A percentile compares a stretch with the other conserved stretches of the same genome.
phyloP scores from a whole-genome alignment of 208 protist genomes.

The Leishmania aethiopica region DNA sequence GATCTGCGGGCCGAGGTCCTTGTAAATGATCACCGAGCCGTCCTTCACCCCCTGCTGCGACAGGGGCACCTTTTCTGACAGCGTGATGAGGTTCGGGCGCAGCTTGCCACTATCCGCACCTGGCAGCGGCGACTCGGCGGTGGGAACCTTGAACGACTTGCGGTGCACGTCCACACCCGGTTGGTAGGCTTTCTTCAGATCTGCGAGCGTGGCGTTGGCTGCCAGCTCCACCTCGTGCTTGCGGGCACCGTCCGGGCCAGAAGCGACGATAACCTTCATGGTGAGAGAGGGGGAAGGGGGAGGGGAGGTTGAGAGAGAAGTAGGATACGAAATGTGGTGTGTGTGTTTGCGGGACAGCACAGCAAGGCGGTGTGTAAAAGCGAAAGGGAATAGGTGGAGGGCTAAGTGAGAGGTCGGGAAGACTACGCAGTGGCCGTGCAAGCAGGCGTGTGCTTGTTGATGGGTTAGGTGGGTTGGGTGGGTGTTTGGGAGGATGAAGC shows the following conservation, averaged over 20 bases:
- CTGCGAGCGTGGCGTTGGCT: constrained; percentile 58
- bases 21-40: constrained; percentile 74
- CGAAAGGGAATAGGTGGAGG: not conserved
- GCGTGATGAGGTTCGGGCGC: constrained; percentile 52
- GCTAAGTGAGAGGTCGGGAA: not conserved
- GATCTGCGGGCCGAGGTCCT: constrained; percentile 94
- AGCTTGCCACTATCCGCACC: constrained; percentile 40
- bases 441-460: constrained; percentile 3
- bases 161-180: constrained; percentile 61
- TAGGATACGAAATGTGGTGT: not conserved
- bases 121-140: constrained; percentile 20
- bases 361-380: not conserved
- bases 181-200: constrained; percentile 73
- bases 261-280: constrained; percentile 82
- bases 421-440: not conserved
- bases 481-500: not conserved
- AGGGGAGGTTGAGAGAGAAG: not conserved
- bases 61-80: constrained; percentile 48
- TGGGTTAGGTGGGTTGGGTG: not conserved
- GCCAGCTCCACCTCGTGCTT: constrained; percentile 65
- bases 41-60: constrained; percentile 70
- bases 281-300: not conserved
- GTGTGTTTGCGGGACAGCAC: not conserved
- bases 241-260: constrained; percentile 37
- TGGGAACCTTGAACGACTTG: constrained; percentile 76